Evolutionary conservation across 306 rosid species (phyloP).

Genomic region (Abrus precatorius): DNA sequence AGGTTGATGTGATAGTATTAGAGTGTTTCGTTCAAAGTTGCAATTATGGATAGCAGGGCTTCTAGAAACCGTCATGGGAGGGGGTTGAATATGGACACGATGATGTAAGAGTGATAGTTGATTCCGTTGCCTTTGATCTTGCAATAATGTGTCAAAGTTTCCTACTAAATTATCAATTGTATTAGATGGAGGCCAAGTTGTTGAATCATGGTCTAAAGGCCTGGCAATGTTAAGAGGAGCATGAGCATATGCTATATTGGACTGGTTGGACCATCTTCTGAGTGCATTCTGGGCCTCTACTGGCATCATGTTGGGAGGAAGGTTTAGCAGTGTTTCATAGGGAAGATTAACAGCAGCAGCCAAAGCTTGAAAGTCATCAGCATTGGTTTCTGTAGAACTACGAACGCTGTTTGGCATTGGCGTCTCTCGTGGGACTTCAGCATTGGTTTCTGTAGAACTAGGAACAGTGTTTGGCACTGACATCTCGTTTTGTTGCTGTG

Average conservation of each 20-base stretch:
- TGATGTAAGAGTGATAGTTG: not conserved
- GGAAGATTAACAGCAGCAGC: slow-evolving; percentile 60
- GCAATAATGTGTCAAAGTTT: too few relatives aligned
- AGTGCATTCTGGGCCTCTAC: slow-evolving; percentile 57
- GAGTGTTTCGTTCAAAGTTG: too few relatives aligned
- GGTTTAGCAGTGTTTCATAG: slow-evolving; percentile 63
- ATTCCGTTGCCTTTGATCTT: too few relatives aligned
- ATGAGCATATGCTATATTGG: slow-evolving; percentile 54
- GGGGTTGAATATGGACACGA: not conserved
- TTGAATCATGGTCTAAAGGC: slow-evolving; percentile 46
- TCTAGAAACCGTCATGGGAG: not conserved
- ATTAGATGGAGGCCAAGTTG: slow-evolving; percentile 52
- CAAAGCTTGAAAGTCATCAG: slow-evolving; percentile 58
- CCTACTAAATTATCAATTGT: not conserved
- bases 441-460: too few relatives aligned
- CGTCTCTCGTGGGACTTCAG: too few relatives aligned
- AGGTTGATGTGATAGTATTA: too few relatives aligned
- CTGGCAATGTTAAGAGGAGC: slow-evolving; percentile 27
- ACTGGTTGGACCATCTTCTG: slow-evolving; percentile 49
- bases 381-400: slow-evolving; percentile 47
- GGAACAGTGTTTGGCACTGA: not conserved
- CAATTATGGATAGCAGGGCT: not conserved
- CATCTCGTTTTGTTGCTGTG: slow-evolving; percentile 56
- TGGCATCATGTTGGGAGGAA: slow-evolving; percentile 48
- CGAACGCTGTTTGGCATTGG: not conserved